Conservation (phyloP, 208 protist genomes). For the Leishmania guyanensis region DNA sequence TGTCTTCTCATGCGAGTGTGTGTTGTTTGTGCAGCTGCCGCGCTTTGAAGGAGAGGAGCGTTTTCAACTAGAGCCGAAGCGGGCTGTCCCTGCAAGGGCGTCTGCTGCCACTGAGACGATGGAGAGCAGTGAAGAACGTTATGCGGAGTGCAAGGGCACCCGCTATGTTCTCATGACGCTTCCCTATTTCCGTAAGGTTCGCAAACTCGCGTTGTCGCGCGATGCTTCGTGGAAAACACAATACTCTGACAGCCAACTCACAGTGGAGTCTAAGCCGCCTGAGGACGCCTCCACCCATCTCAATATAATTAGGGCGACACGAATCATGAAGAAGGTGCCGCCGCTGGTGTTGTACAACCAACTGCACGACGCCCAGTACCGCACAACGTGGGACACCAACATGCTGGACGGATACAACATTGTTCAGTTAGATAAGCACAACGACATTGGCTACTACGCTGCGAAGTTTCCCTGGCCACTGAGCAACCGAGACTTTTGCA, state of each 20-base stretch:
- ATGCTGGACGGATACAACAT: conserved; percentile 92
- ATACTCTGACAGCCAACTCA: conserved; percentile 45
- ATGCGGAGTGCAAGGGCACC: conserved; percentile 52
- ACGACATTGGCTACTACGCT: conserved; percentile 92
- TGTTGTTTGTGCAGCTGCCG: neutral
- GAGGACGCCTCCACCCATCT: conserved; percentile 48
- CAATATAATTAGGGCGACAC: conserved; percentile 77
- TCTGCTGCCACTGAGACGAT: neutral
- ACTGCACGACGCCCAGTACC: conserved; percentile 87
- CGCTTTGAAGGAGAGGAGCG: neutral
- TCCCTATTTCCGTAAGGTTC: conserved; percentile 66
- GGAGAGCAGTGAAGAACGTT: conserved; percentile 20
- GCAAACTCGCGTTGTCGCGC: conserved; percentile 46
- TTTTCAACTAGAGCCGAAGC: neutral
- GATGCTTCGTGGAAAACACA: conserved; percentile 52
- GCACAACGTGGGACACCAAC: conserved; percentile 81
- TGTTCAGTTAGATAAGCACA: conserved; percentile 73
- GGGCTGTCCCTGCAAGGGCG: neutral
- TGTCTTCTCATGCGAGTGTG: neutral
- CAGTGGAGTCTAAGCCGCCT: conserved; percentile 65
- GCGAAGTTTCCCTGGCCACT: conserved; percentile 88
- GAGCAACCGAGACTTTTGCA: conserved; percentile 91
- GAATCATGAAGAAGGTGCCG: conserved; percentile 69
- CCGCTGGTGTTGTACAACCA: conserved; percentile 81
- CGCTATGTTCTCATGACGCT: conserved; percentile 72